Conservation (phyloP, 768 basidiomycete genomes). For the Favolaschia claudopus region DNA sequence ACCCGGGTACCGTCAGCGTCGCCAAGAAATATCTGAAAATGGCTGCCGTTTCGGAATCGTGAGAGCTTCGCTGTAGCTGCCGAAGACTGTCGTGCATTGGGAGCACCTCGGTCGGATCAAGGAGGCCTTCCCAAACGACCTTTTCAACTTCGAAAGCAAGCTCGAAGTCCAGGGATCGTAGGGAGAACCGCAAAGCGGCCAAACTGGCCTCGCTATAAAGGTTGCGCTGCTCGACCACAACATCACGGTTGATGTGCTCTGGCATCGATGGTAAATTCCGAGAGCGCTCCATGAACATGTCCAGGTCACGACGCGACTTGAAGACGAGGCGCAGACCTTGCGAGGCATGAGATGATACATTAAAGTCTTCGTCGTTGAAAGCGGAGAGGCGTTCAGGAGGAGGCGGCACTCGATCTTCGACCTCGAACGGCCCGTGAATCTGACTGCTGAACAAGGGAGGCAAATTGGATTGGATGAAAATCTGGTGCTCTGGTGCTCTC, state of each 20-base stretch:
- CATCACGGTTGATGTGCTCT: neutral
- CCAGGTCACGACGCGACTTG: constrained; percentile 28
- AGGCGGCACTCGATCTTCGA: neutral
- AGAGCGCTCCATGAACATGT: constrained; percentile 36
- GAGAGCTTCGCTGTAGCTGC: constrained; percentile 23
- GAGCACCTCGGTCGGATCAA: constrained; percentile 32
- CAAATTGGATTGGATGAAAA: constrained; percentile 42
- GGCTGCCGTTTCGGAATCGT: constrained; percentile 4
- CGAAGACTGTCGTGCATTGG: constrained; percentile 29
- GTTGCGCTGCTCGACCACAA: constrained; percentile 29
- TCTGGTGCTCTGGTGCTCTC: constrained; percentile 1
- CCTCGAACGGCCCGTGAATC: constrained; percentile 12
- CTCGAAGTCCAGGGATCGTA: constrained; percentile 38
- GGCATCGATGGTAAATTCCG: constrained; percentile 33
- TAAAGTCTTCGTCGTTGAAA: constrained; percentile 31
- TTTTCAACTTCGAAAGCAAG: constrained; percentile 50
- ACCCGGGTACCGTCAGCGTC: constrained; percentile 15
- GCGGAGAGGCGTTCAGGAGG: constrained; percentile 35
- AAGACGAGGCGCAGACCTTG: constrained; percentile 41
- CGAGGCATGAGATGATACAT: constrained; percentile 34
- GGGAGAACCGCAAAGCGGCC: constrained; percentile 28
- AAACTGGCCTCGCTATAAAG: constrained; percentile 16
- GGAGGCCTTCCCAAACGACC: constrained; percentile 36
- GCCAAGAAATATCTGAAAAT: constrained; percentile 27
- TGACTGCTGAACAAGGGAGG: constrained; percentile 34